These are phyloP conservation scores for Euphorbia corollata DNA, from an alignment of 441 rosid genomes.

Conservation along the genomic window DNA sequence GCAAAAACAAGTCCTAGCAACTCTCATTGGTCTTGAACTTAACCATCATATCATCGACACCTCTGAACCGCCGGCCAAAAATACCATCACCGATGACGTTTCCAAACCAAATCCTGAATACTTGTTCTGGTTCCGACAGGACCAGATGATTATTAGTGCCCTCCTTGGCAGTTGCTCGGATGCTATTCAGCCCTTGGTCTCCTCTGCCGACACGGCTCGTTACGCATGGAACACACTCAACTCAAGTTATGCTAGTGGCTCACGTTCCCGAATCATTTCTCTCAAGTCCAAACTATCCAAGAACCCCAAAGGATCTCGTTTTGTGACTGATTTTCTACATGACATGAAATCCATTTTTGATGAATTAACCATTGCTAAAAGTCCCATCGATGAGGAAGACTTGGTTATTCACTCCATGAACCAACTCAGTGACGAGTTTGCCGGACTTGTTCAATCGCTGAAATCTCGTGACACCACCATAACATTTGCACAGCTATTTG, in stretches of 20 bases:
- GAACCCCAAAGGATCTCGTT: background rate
- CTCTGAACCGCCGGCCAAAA: background rate
- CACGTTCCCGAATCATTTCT: background rate
- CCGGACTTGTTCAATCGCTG: no score
- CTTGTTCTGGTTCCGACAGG: background rate
- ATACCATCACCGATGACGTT: background rate
- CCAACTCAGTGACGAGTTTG: no score
- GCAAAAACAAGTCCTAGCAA: background rate
- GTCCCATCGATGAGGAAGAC: background rate
- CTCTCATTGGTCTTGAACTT: background rate
- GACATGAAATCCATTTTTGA: background rate
- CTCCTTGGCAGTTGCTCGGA: background rate
- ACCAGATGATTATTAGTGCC: background rate
- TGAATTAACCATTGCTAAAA: constrained; percentile 7
- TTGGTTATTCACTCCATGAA: no score
- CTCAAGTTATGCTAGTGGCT: background rate
- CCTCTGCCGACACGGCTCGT: background rate
- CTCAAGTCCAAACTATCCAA: background rate
- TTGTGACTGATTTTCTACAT: background rate
- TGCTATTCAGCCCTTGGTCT: no score
- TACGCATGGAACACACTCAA: background rate
- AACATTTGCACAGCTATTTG: no score
- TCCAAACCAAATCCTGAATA: background rate
- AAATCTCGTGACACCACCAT: no score
- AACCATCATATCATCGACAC: background rate